Base-by-base conservation (phyloP, 352 stramenopile species). In the Thalassiosira delicatula region DNA sequence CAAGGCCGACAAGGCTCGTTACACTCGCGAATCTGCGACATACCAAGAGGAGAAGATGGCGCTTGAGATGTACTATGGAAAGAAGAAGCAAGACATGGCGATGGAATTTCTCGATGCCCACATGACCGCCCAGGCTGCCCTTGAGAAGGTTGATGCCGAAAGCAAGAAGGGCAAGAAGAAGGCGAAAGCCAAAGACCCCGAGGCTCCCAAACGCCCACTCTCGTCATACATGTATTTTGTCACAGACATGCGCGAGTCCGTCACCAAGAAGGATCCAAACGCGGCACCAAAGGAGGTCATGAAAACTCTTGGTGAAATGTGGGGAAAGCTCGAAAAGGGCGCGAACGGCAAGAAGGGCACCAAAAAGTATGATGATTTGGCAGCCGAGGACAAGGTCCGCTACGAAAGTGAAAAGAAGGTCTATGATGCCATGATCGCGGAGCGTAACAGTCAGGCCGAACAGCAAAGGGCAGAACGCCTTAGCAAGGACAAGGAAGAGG, bases 81-180 rank as follows among this genome's bases (percentile, higher is more conserved):
- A 76, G 51, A 66, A 68, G 53, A 68, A 68, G 68, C 68, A 76
- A 27, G 56, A 76, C 25, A 46, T 54, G 53, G 68, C 68, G 11
- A 76, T 76, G 68, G 51, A 56, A 68, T 68, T 76, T 5, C 66
- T 59, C 56, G 68, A 76, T 32, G 68, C 68, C 23, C 68, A 76
- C 49, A 12, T 76, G 2, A 37, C 17, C 32, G 68, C 49, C 33
- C 68, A 76, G 51, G 68, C 68, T 32, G 68, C 21, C 9, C 33
- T 59, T 30, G 42, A 51, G 44, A 59, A 42, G 51, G 46, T 40
- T 19, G 42, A 71, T 71, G 56, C 56, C 62, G 62, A 59, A 25
- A 70, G 12, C 2, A 57, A 70, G 25, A 59, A 70, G 42, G 62
- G 42, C 2, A 70, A 70, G 62, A 70, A 70, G 62, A 70, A 70